A percentile compares a stretch with the other conserved stretches of the same genome.
Conservation (phyloP, 371 early-diverging fungal genomes). For the Lichtheimia ornata region DNA sequence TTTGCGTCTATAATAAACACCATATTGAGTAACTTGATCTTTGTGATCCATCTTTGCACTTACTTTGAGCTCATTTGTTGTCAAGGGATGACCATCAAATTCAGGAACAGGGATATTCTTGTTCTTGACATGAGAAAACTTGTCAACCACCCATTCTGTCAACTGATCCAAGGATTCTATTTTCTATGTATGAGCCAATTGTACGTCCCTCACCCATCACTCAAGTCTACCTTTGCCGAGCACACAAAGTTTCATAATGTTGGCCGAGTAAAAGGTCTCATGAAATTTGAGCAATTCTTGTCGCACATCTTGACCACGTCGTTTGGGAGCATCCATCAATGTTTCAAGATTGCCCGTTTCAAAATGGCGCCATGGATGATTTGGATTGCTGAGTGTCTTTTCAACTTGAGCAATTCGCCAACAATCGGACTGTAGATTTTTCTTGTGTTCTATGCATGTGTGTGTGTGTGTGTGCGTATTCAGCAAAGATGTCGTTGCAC, state of each 20-base stretch:
- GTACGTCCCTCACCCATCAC: neutral
- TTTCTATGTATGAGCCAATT: neutral
- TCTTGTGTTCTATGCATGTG: constrained; percentile 76
- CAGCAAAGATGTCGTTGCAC: neutral
- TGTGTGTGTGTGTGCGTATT: neutral
- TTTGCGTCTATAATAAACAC: constrained; percentile 46
- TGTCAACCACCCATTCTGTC: constrained; percentile 73
- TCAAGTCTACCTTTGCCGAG: constrained; percentile 73
- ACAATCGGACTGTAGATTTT: constrained; percentile 84
- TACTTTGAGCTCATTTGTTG: constrained; percentile 65
- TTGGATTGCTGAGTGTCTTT: constrained; percentile 68
- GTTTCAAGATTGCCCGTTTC: constrained; percentile 86
- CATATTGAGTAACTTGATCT: too few relatives aligned
- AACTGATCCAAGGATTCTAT: constrained; percentile 81
- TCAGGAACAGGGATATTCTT: constrained; percentile 65
- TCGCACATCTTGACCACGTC: constrained; percentile 77
- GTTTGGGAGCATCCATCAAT: constrained; percentile 69
- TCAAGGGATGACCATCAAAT: constrained; percentile 74
- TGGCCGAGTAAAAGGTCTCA: constrained; percentile 87
- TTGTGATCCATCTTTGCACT: neutral
- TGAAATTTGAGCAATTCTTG: constrained; percentile 86
- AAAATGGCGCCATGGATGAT: constrained; percentile 86
- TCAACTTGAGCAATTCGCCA: constrained; percentile 87
- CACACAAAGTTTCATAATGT: constrained; percentile 93
- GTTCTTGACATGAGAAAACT: constrained; percentile 74